Conservation (phyloP, 306 rosid genomes). For the Acacia confusa region DNA sequence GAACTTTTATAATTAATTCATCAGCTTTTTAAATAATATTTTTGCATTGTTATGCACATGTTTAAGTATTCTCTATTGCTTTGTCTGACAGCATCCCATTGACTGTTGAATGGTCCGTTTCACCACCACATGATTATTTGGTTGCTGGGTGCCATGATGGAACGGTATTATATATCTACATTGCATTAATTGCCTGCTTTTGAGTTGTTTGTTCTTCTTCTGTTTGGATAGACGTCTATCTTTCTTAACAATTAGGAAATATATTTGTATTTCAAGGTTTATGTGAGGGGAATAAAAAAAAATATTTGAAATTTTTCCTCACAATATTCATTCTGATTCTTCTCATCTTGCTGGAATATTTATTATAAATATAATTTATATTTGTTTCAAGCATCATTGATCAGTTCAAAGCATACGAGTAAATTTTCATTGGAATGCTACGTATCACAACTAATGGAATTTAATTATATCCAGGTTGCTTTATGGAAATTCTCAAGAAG, state of each 20-base stretch:
- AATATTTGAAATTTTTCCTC: not conserved
- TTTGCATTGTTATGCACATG: constrained; percentile 10
- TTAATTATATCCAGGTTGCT: constrained; percentile 66
- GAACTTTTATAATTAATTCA: constrained; percentile 10
- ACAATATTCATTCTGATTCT: not conserved
- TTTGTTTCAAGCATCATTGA: constrained; percentile 18
- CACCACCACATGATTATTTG: constrained; percentile 73
- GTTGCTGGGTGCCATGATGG: constrained; percentile 98
- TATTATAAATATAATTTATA: constrained; percentile 11
- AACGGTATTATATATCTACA: constrained; percentile 52
- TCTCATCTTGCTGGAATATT: constrained; percentile 6
- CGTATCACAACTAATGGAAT: constrained; percentile 36
- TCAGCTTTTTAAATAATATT: not conserved
- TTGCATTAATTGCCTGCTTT: not conserved
- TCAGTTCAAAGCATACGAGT: constrained; percentile 4
- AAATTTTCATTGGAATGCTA: constrained; percentile 11
- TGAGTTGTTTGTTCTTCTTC: constrained; percentile 21
- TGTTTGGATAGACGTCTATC: not conserved
- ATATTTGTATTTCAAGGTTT: constrained; percentile 26
- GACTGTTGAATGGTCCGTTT: constrained; percentile 89
- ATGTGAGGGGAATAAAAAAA: constrained; percentile 8
- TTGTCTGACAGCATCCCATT: constrained; percentile 75
- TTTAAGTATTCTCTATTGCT: constrained; percentile 29
- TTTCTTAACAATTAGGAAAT: constrained; percentile 19
- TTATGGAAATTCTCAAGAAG: constrained; percentile 78